Evolutionary conservation across 2,329 filamentous ascomycete genomes (phyloP), one percentile per base, ranked within the genome.

Genomic region (Blastomyces percursus): DNA sequence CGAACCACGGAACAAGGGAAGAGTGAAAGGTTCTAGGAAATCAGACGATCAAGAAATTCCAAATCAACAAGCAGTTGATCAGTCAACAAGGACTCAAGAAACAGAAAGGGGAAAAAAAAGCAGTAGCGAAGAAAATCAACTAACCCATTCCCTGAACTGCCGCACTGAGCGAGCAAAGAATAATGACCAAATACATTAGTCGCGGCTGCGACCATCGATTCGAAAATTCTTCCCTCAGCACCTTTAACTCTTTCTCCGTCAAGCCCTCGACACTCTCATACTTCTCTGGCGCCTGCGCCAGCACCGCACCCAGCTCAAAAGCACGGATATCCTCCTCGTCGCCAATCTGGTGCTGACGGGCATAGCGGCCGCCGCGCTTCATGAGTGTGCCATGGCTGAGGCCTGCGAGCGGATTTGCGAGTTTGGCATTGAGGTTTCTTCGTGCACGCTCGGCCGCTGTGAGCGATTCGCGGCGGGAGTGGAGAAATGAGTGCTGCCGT

Each of bases 131-230:
- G 24, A 54, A 40, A 35, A 48, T 16, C 16, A 50, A 72, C 77
- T 65, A 69, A 80, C 79, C 79, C 84, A 87, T 87, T 68, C 86
- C 86, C 69, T 89, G 87, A 0, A 89, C 87, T 30, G 86, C 85
- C 19, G 87, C 87, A 52, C 82, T 86, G 24, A 84, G 78, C n/a
- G 84, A 87, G 68, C 85, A 88, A 44, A 86, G 78, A 64, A 85
- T 70, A 65, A 90, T 84, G 8, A 89, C 80, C 60, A 85, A 78
- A 71, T 88, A 89, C 58, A 90, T 79, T 71, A 83, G 81, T 65
- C 72, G 77, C 0, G 87, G 86, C 68, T 91, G 87, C 6, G 81
- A 82, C 88, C 88, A 91, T 64, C 84, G 85, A 69, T 88, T 80
- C 0, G 81, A 82, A 50, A 82, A 79, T 70, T 91, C 88, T 21